Base-by-base conservation (phyloP, 2,329 filamentous ascomycete genomes). In the Pleoardoris graminearum region DNA sequence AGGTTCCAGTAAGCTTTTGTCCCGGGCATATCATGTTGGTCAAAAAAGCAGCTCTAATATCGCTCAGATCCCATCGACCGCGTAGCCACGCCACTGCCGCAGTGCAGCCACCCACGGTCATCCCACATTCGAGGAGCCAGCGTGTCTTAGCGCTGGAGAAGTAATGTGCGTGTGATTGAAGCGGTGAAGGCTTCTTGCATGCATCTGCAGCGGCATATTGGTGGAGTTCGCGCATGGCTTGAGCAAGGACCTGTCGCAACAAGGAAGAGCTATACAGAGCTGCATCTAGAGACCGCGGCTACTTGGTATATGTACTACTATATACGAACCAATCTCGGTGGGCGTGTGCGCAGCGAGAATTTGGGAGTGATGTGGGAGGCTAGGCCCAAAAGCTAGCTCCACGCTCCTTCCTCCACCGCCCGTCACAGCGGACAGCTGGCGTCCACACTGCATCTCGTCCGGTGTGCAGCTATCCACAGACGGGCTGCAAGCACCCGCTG, bases 401-500 rank as follows among this genome's bases (percentile, higher is more conserved):
- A 10, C 25, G 5, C 16, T 16, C 16, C 33, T 36, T 16, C 33
- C 4, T 16, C 33, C 5, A 17, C 23, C 8, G 27, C 17, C 17
- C 21, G 10, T 29, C 7, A 19, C 41, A 33, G 17, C 27, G 29
- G 29, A 2, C 8, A 21, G n/a, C 29, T 19, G 16, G 12, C 8
- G 25, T 11, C 23, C 4, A n/a, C 10, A 27, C 25, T 5, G 1
- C 14, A 16, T 33, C 19, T 44, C n/a, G n/a, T n/a, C 27, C 41
- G 41, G 41, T 33, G 27, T 30, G 39, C 17, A 3, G 3, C 11
- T 33, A 29, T 11, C 6, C 30, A 12, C 30, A 11, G 30, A 46
- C 30, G 14, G 6, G n/a, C 43, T 46, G 43, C 43, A 46, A 36
- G 43, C 14, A 25, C 29, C 43, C 43, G 30, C 19, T 33, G 41